Conservation (phyloP, 2,329 filamentous ascomycete species). For the Fusarium acutatum region DNA sequence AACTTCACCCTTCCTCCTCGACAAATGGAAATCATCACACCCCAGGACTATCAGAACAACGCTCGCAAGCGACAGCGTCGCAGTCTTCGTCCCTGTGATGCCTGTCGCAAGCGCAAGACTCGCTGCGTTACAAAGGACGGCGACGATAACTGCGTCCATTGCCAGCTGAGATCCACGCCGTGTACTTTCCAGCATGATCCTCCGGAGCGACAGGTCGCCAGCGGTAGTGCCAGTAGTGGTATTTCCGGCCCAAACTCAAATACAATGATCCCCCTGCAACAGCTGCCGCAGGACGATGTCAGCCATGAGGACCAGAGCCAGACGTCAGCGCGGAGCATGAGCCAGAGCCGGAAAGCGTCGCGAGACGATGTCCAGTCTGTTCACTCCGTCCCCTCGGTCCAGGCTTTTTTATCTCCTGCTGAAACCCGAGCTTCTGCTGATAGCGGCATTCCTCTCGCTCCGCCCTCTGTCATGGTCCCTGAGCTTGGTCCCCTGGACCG, state of each 20-base stretch:
- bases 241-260: not conserved
- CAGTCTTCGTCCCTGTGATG: slow-evolving; percentile 44
- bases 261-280: not conserved
- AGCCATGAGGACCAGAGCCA: slow-evolving; percentile 25
- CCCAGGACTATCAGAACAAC: slow-evolving; percentile 44
- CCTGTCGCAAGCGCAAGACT: slow-evolving; percentile 47
- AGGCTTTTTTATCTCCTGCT: slow-evolving; percentile 38
- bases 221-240: slow-evolving; percentile 15
- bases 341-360: slow-evolving; percentile 35
- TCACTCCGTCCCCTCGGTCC: slow-evolving; percentile 35
- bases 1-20: not conserved
- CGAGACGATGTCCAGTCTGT: slow-evolving; percentile 38
- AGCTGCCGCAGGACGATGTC: slow-evolving; percentile 27
- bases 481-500: slow-evolving; percentile 28
- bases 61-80: slow-evolving; percentile 43
- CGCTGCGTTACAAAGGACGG: slow-evolving; percentile 46
- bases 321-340: slow-evolving; percentile 14
- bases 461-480: slow-evolving; percentile 28
- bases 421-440: slow-evolving; percentile 40
- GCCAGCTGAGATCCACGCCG: slow-evolving; percentile 40
- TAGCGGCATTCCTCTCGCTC: slow-evolving; percentile 21
- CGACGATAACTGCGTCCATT: slow-evolving; percentile 41
- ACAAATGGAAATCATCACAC: slow-evolving; percentile 46
- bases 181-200: slow-evolving; percentile 45
- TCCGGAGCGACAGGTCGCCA: slow-evolving; percentile 38